Conservation (phyloP, 2,329 filamentous ascomycete genomes). For the Penicillium brasilianum region DNA sequence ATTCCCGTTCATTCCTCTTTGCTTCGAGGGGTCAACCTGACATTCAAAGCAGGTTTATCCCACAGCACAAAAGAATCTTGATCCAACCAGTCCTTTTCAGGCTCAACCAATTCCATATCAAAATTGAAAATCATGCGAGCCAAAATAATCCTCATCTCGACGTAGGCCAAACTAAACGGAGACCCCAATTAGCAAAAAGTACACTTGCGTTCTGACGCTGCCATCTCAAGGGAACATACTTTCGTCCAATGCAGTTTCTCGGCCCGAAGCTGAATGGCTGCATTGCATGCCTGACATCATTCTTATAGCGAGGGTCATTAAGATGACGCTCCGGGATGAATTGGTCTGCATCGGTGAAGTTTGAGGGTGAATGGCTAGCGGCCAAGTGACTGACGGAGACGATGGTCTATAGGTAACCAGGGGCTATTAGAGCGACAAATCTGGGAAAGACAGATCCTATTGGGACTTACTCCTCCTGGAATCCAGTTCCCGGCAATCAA, state of each 20-base stretch:
- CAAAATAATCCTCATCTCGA: slow-evolving; percentile 26
- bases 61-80: slow-evolving; percentile 16
- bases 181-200: not conserved
- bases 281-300: slow-evolving; percentile 52
- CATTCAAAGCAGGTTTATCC: slow-evolving; percentile 19
- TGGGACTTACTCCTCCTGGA: slow-evolving; percentile 25
- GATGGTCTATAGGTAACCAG: slow-evolving; percentile 47
- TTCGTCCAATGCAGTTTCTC: slow-evolving; percentile 53
- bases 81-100: slow-evolving; percentile 17
- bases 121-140: slow-evolving; percentile 25
- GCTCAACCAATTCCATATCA: slow-evolving; percentile 21
- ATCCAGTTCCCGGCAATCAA: slow-evolving; percentile 28
- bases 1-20: not conserved
- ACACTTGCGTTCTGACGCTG: not conserved
- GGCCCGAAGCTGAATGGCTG: slow-evolving; percentile 58
- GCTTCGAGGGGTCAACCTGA: slow-evolving; percentile 12
- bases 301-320: slow-evolving; percentile 36
- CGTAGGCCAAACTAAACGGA: slow-evolving; percentile 19
- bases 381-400: slow-evolving; percentile 53
- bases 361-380: slow-evolving; percentile 41
- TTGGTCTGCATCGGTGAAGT: slow-evolving; percentile 18
- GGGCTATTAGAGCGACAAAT: too few species aligned
- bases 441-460: too few species aligned
- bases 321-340: slow-evolving; percentile 30
- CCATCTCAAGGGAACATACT: slow-evolving; percentile 8